phyloP scores from a whole-genome alignment of 2,329 filamentous ascomycete genomes.

The Monilinia fructicola region DNA sequence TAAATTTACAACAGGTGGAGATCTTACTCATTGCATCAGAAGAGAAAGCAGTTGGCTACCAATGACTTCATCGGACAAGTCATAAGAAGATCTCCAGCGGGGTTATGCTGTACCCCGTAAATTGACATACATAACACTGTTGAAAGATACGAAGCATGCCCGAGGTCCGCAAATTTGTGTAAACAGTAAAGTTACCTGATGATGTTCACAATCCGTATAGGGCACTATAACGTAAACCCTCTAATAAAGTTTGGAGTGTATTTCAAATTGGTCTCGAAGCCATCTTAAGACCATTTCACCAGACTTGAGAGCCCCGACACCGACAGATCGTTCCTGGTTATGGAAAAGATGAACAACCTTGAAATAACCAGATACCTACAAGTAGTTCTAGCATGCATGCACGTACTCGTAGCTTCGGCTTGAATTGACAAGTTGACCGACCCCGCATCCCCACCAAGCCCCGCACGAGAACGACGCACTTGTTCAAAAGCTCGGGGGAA shows the following conservation, averaged over 20 bases:
- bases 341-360: neutral
- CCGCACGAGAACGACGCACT: neutral
- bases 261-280: no score
- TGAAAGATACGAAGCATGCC: slow-evolving; percentile 4
- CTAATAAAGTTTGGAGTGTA: neutral
- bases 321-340: neutral
- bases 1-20: neutral
- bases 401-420: slow-evolving; percentile 1
- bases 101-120: slow-evolving; percentile 6
- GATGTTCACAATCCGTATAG: neutral
- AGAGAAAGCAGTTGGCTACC: neutral
- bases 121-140: neutral
- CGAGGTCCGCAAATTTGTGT: neutral
- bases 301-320: neutral
- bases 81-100: slow-evolving; percentile 16
- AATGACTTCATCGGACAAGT: slow-evolving; percentile 15
- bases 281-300: no score
- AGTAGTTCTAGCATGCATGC: neutral
- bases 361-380: neutral
- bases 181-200: neutral
- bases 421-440: neutral
- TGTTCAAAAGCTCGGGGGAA: neutral
- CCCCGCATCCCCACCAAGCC: slow-evolving; percentile 14
- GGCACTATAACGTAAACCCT: neutral
- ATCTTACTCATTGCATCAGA: neutral